Evolutionary conservation across 768 basidiomycete species (phyloP), one percentile per base, ranked within the genome.

Genomic region (Xerocomellus dryophilus): DNA sequence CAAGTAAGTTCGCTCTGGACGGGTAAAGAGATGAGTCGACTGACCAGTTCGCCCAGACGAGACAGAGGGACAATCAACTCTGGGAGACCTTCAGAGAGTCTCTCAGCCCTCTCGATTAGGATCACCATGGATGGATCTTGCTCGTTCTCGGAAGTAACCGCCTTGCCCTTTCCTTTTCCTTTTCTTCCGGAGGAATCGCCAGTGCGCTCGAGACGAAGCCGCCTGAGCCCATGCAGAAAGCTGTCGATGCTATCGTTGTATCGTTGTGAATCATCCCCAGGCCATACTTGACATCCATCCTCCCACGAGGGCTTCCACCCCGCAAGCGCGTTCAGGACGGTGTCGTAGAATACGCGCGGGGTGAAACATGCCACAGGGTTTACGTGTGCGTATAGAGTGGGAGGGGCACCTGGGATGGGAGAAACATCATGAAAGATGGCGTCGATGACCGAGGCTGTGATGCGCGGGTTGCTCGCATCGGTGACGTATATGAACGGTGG

Each of bases 401-500:
- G 63, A 29, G 63, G 56, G 7, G 45, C 44, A 3, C 50, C 61
- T 20, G 57, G 46, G 31, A 63, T 56, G 18, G 56, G 52, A 11
- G 54, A 47, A 3, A 17, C 43, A 5, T 43, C 31, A 53, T 67
- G 50, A 60, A 62, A 38, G 47, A 59, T 32, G 12, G 45, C 48
- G 43, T 56, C 62, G 27, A 54, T 51, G n/a, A 81, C 76, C 2
- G 67, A 65, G 23, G 76, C 60, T 0, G 83, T 81, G 25, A 78
- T 68, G 36, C 76, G 73, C 7, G 78, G 66, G 6, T 82, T 76
- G 48, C 72, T 71, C 0, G 81, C 68, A 66, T 89, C 85, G 48
- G 83, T 80, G 39, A 90, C 64, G 65, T 81, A 88, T 56, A 90
- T 77, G 68, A 88, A 90, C 1, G 83, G 78, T 2, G 86, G 85